phyloP scores from a whole-genome alignment of 345 rosid genomes.

The Eucalyptus caleyi region DNA sequence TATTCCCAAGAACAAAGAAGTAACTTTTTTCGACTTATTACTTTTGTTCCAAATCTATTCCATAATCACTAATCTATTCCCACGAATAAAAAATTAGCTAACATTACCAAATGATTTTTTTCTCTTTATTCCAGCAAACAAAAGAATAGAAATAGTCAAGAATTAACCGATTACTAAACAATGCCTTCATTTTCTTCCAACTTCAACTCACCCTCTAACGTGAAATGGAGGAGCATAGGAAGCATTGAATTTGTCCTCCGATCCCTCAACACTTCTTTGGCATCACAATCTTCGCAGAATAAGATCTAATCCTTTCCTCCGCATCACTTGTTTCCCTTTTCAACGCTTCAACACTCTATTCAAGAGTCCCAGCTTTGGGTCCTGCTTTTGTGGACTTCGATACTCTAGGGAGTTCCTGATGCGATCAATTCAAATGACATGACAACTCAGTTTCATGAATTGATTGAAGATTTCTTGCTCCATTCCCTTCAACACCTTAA shows the following conservation, averaged over 20 bases:
- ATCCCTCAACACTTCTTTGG: background rate
- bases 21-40: no score
- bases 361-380: background rate
- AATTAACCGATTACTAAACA: no score
- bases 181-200: background rate
- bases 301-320: background rate
- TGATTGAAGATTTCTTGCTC: background rate
- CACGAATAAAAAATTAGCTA: no score
- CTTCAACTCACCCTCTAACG: background rate
- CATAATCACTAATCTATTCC: no score
- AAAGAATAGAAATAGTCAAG: background rate
- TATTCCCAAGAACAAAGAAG: fast-evolving
- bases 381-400: background rate
- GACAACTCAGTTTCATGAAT: background rate
- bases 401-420: background rate
- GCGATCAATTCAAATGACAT: background rate
- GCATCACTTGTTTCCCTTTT: background rate
- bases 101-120: no score
- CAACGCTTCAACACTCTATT: background rate
- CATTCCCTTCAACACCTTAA: background rate
- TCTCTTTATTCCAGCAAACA: no score
- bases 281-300: background rate
- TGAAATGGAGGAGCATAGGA: background rate
- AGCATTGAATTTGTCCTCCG: background rate
- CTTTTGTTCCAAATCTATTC: fast-evolving